These are phyloP conservation scores for Martiniozyma abietophila DNA, from an alignment of 805 yeast species.

Conservation along the genomic window DNA sequence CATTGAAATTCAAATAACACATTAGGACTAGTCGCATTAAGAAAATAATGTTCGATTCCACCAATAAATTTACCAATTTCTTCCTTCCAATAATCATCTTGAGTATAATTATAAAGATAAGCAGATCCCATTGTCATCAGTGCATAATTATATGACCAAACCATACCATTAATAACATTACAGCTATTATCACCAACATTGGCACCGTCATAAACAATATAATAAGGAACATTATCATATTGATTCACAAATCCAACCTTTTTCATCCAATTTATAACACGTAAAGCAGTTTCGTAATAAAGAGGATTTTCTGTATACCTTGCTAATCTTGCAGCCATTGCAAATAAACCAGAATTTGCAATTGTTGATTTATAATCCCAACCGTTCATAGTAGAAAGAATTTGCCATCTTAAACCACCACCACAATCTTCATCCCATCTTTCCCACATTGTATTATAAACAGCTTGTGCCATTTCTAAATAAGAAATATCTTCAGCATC, in stretches of 20 bases:
- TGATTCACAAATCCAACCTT: constrained; percentile 38
- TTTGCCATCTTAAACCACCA: constrained; percentile 97
- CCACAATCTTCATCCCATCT: constrained; percentile 90
- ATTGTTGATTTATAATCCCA: constrained; percentile 88
- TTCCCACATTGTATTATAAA: constrained; percentile 79
- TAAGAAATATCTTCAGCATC: constrained; percentile 62
- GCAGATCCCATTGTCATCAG: constrained; percentile 60
- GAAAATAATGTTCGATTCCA: constrained; percentile 35
- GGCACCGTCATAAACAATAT: constrained; percentile 63
- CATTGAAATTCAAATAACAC: constrained; percentile 59
- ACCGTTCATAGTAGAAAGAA: constrained; percentile 87
- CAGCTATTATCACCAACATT: constrained; percentile 39
- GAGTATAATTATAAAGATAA: constrained; percentile 53
- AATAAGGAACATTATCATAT: constrained; percentile 22
- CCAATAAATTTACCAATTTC: constrained; percentile 30
- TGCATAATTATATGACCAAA: constrained; percentile 69
- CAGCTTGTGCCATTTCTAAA: constrained; percentile 80
- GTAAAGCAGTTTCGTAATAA: constrained; percentile 65
- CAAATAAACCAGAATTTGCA: constrained; percentile 81
- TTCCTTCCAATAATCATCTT: constrained; percentile 33
- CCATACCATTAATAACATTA: constrained; percentile 35
- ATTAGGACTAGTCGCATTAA: constrained; percentile 11
- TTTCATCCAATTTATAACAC: constrained; percentile 73
- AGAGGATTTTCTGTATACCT: constrained; percentile 68
- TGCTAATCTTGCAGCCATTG: constrained; percentile 78